A percentile compares a stretch with the other conserved stretches of the same genome.
These are phyloP conservation scores for Pyrrhoderma noxium DNA, from an alignment of 1,284 basidiomycete genomes.

Conservation along the genomic window DNA sequence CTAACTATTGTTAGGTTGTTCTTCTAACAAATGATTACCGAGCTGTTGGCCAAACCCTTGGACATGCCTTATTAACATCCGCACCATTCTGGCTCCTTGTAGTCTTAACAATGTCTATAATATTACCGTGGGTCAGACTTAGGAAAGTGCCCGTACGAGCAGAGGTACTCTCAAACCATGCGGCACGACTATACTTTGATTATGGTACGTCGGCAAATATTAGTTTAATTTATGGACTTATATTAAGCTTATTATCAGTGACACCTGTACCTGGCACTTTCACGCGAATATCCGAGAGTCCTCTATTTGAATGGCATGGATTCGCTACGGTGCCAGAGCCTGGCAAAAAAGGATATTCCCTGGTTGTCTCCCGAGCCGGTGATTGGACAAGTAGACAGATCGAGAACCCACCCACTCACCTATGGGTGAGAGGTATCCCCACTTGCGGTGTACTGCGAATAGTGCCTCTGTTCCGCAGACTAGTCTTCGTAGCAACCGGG, in stretches of 20 bases:
- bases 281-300: slow-evolving; percentile 45
- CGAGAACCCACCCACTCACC: slow-evolving; percentile 40
- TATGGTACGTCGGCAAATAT: slow-evolving; percentile 31
- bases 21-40: slow-evolving; percentile 49
- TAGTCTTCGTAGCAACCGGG: slow-evolving; percentile 57
- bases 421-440: slow-evolving; percentile 54
- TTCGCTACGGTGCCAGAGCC: slow-evolving; percentile 51
- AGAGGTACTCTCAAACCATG: slow-evolving; percentile 49
- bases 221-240: not conserved
- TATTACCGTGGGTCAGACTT: slow-evolving; percentile 47
- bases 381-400: slow-evolving; percentile 54
- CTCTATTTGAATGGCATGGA: slow-evolving; percentile 54
- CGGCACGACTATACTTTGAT: slow-evolving; percentile 50
- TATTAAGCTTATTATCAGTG: slow-evolving; percentile 20
- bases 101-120: slow-evolving; percentile 44
- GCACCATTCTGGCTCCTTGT: slow-evolving; percentile 49
- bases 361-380: slow-evolving; percentile 52
- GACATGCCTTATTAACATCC: slow-evolving; percentile 36
- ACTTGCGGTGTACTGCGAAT: slow-evolving; percentile 54
- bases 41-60: slow-evolving; percentile 30
- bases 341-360: slow-evolving; percentile 45
- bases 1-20: slow-evolving; percentile 31
- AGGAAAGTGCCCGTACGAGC: slow-evolving; percentile 46
- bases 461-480: slow-evolving; percentile 46
- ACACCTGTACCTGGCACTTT: slow-evolving; percentile 49